Evolutionary conservation across 1,139 yeast genomes (phyloP).

Genomic region (Saccharomyces hybrid): DNA sequence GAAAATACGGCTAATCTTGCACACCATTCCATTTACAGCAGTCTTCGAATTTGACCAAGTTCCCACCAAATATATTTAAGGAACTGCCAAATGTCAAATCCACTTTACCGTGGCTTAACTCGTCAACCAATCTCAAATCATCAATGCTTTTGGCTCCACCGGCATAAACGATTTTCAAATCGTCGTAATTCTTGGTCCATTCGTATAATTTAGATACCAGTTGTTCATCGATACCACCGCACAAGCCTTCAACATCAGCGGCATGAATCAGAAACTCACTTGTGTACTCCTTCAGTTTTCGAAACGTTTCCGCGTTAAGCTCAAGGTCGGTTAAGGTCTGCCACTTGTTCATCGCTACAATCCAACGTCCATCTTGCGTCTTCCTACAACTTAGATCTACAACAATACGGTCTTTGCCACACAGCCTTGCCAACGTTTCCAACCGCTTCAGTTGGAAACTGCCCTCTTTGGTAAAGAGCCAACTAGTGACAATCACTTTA

Average conservation of each 20-base stretch:
- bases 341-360: conserved; percentile 96
- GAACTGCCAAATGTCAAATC: conserved; percentile 92
- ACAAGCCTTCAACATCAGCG: conserved; percentile 95
- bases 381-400: conserved; percentile 83
- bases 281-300: conserved; percentile 53
- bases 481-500: conserved; percentile 79
- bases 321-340: conserved; percentile 70
- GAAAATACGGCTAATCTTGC: conserved; percentile 7
- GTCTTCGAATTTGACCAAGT: conserved; percentile 63
- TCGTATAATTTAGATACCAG: conserved; percentile 63
- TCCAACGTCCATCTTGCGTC: conserved; percentile 49
- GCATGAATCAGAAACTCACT: conserved; percentile 89
- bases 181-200: conserved; percentile 56
- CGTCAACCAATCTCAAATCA: conserved; percentile 60
- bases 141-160: conserved; percentile 81
- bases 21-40: conserved; percentile 61
- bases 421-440: conserved; percentile 18
- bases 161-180: conserved; percentile 79
- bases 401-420: conserved; percentile 58
- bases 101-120: conserved; percentile 68
- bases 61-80: conserved; percentile 89
- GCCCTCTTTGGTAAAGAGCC: conserved; percentile 63
- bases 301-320: conserved; percentile 48
- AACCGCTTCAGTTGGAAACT: conserved; percentile 52
- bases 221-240: conserved; percentile 81